Percentiles rank a stretch among this genome's conserved stretches.
These are phyloP conservation scores for Xylariaceae sp. DNA, from an alignment of 2,329 filamentous ascomycete species.

Conservation along the genomic window DNA sequence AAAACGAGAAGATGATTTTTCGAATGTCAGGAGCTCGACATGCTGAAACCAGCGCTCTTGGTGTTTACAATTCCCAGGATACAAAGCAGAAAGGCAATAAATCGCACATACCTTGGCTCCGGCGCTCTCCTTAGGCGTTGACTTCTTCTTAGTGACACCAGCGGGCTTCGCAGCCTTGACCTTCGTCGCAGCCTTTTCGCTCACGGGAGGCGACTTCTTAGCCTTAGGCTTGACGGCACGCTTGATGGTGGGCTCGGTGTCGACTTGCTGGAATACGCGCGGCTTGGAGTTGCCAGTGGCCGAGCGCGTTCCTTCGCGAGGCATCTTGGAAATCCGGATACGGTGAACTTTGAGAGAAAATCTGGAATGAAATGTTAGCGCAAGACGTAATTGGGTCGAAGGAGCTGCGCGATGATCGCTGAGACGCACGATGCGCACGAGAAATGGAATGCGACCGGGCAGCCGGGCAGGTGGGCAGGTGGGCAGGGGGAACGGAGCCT, in stretches of 20 bases:
- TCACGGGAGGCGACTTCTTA: slow-evolving; percentile 16
- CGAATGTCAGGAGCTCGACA: no score
- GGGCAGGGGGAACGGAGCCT: slow-evolving; percentile 10
- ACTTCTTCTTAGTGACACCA: slow-evolving; percentile 30
- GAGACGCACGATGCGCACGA: slow-evolving; percentile 20
- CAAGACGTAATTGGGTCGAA: slow-evolving; percentile 10
- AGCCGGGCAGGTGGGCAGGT: slow-evolving; percentile 6
- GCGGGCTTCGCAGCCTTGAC: slow-evolving; percentile 25
- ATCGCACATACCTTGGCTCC: slow-evolving; percentile 23
- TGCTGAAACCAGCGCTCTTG: no score
- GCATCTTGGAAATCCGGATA: slow-evolving; percentile 28
- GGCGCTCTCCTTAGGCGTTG: slow-evolving; percentile 27
- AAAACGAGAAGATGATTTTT: no score
- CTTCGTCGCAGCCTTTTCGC: slow-evolving; percentile 6
- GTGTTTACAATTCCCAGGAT: no score
- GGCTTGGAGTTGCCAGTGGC: slow-evolving; percentile 49
- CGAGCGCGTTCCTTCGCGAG: slow-evolving; percentile 49
- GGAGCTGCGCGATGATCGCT: slow-evolving; percentile 3
- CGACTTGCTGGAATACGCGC: slow-evolving; percentile 45
- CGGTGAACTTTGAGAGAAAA: slow-evolving; percentile 3
- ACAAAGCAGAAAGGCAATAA: not conserved
- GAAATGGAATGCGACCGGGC: slow-evolving; percentile 27
- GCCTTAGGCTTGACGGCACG: slow-evolving; percentile 29
- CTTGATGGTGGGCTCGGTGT: slow-evolving; percentile 43
- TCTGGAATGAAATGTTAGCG: slow-evolving; percentile 21